A percentile compares a stretch with the other conserved stretches of the same genome.
phyloP scores from a whole-genome alignment of 169 alveolate species.

The Babesia ovis region DNA sequence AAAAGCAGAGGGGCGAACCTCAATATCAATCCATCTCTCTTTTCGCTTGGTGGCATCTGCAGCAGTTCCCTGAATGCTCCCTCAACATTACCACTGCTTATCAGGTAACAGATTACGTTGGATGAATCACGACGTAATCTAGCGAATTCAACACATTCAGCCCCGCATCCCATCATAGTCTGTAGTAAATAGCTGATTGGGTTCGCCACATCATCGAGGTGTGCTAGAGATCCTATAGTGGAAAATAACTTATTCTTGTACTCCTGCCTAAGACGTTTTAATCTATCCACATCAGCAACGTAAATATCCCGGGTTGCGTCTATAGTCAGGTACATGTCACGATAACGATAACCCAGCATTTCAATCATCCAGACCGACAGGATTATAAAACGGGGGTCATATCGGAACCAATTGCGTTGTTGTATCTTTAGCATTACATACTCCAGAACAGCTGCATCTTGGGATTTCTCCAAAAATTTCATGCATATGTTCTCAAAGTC shows the following conservation, averaged over 20 bases:
- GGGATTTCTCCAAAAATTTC: constrained; percentile 43
- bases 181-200: constrained; percentile 61
- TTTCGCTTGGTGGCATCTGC: constrained; percentile 57
- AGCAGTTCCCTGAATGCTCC: constrained; percentile 55
- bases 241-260: constrained; percentile 38
- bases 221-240: constrained; percentile 35
- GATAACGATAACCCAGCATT: constrained; percentile 37
- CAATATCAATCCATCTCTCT: constrained; percentile 43
- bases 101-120: constrained; percentile 38
- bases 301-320: constrained; percentile 15
- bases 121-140: constrained; percentile 43
- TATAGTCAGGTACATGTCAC: constrained; percentile 42
- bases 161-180: constrained; percentile 61
- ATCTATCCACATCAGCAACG: constrained; percentile 8
- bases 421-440: constrained; percentile 42
- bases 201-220: constrained; percentile 54
- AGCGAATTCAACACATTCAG: constrained; percentile 63
- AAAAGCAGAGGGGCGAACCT: constrained; percentile 65
- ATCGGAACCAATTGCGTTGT: constrained; percentile 31
- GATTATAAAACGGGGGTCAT: constrained; percentile 61
- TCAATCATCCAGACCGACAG: constrained; percentile 62
- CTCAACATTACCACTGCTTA: constrained; percentile 47
- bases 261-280: constrained; percentile 7
- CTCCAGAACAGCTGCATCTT: constrained; percentile 55
- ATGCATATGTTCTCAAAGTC: constrained; percentile 56